Evolutionary conservation across 345 rosid species (phyloP).

Genomic region (Alliaria petiolata): DNA sequence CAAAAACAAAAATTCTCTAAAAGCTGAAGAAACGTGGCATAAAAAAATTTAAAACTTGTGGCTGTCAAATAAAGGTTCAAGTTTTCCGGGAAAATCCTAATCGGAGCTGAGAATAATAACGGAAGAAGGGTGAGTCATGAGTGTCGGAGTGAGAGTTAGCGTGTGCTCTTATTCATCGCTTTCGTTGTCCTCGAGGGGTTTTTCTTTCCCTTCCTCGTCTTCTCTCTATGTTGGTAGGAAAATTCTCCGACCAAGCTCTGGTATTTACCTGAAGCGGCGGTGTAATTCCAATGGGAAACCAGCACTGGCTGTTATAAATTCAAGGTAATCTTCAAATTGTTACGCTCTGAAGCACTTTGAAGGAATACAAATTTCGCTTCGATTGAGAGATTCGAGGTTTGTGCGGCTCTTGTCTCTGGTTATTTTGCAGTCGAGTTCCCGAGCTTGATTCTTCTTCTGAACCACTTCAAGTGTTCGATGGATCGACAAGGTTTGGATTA

Average conservation of each 20-base stretch:
- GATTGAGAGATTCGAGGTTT: neutral
- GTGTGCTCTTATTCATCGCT: conserved; percentile 9
- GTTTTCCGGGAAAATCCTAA: neutral
- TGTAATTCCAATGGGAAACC: neutral
- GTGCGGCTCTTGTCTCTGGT: neutral
- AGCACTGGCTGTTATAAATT: neutral
- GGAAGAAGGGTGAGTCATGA: neutral
- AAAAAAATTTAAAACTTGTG: neutral
- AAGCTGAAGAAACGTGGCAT: neutral
- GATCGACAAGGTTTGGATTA: conserved; percentile 61
- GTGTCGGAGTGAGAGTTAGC: neutral
- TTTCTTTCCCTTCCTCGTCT: neutral
- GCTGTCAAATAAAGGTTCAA: neutral
- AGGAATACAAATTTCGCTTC: neutral
- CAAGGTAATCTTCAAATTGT: conserved; percentile 18
- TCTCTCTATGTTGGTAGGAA: conserved; percentile 3
- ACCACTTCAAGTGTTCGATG: conserved; percentile 66
- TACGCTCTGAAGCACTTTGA: too few relatives aligned
- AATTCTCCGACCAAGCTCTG: conserved; percentile 4
- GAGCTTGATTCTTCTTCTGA: conserved; percentile 65
- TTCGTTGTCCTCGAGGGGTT: neutral
- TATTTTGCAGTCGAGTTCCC: conserved; percentile 36
- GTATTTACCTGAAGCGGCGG: neutral
- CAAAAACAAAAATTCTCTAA: too few relatives aligned
- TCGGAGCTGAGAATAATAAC: neutral